Percentiles rank a stretch among this genome's conserved stretches.
Conservation (phyloP, 208 protist genomes). For the Leishmania martiniquensis region DNA sequence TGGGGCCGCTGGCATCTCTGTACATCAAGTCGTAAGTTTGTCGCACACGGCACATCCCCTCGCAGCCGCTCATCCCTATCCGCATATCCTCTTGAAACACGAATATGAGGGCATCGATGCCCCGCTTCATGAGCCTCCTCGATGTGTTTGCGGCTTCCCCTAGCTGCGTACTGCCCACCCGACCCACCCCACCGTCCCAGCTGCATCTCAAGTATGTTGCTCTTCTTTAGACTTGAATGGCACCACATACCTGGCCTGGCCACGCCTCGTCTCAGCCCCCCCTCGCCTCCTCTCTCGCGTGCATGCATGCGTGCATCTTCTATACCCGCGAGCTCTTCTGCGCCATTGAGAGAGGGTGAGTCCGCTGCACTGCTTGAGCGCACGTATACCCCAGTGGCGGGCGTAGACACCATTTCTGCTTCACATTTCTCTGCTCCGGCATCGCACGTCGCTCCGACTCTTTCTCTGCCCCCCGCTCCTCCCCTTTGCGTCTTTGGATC, state of each 20-base stretch:
- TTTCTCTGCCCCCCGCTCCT: not conserved
- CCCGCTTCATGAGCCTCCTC: not conserved
- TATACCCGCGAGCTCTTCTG: not conserved
- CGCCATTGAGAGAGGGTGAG: not conserved
- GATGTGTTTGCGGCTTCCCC: not conserved
- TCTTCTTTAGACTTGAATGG: not conserved
- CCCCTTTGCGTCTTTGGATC: too few relatives aligned
- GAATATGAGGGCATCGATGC: not conserved
- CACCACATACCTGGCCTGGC: not conserved
- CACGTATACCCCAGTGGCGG: not conserved
- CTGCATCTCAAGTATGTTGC: not conserved
- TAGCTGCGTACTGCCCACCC: not conserved
- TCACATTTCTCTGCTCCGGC: not conserved
- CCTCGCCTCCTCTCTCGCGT: too few relatives aligned
- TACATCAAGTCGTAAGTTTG: conserved; percentile 35
- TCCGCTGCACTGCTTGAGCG: not conserved
- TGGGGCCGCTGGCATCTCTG: conserved; percentile 36
- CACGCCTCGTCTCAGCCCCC: not conserved
- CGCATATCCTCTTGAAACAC: not conserved
- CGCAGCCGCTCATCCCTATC: not conserved
- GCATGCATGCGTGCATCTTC: not conserved
- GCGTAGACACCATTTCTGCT: not conserved
- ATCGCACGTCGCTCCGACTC: not conserved
- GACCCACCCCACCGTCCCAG: not conserved
- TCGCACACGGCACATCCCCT: not conserved